phyloP scores from a whole-genome alignment of 2,329 filamentous ascomycete genomes.

The Aspergillus alliaceus region DNA sequence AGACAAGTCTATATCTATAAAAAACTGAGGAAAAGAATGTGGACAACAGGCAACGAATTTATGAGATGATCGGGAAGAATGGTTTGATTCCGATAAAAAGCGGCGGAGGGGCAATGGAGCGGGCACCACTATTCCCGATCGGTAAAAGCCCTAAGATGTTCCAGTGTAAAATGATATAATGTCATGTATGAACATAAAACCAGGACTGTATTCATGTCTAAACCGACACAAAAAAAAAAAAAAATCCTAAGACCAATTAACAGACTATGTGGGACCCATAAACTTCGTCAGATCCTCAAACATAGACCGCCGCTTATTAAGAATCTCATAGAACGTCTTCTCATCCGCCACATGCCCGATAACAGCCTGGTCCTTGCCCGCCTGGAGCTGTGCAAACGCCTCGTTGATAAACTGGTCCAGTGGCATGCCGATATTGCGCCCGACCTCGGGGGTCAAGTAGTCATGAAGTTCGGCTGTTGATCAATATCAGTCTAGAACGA shows the following conservation, averaged over 20 bases:
- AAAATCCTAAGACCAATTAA: neutral
- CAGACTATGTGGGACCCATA: neutral
- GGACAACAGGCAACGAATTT: neutral
- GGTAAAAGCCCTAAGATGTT: conserved; percentile 9
- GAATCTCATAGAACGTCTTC: conserved; percentile 34
- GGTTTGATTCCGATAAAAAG: neutral
- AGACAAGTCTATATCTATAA: neutral
- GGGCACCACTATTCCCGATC: conserved; percentile 12
- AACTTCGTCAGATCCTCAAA: conserved; percentile 9
- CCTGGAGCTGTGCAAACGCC: conserved; percentile 44
- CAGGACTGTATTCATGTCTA: too few species aligned
- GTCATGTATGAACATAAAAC: too few species aligned
- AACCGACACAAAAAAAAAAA: too few species aligned
- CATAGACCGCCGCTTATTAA: conserved; percentile 27
- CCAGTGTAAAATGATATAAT: too few species aligned
- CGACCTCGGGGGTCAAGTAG: conserved; percentile 43
- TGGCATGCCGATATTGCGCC: conserved; percentile 51
- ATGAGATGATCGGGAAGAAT: neutral
- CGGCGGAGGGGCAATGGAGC: neutral
- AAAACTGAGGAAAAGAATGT: neutral
- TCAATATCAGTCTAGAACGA: neutral
- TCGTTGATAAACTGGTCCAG: conserved; percentile 47
- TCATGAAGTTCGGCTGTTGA: conserved; percentile 57
- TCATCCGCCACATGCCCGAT: conserved; percentile 32
- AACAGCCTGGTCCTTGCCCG: conserved; percentile 46